These are phyloP conservation scores for Cucumis melo DNA, from an alignment of 306 rosid genomes.

Conservation along the genomic window DNA sequence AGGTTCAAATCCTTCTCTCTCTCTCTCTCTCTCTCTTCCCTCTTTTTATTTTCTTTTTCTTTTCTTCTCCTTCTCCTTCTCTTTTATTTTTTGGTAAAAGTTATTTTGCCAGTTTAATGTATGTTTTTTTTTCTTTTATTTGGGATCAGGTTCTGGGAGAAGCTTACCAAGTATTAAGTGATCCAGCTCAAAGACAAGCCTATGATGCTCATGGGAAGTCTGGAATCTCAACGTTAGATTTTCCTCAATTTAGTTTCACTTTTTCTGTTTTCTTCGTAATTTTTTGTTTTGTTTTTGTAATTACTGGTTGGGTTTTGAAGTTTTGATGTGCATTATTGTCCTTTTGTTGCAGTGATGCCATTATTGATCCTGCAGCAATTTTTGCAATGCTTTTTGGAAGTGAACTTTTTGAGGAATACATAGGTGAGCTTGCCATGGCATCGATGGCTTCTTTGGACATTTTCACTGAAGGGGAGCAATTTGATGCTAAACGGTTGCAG, in stretches of 20 bases:
- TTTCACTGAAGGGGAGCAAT: conserved; percentile 74
- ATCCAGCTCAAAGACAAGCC: conserved; percentile 78
- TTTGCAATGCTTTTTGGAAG: conserved; percentile 99
- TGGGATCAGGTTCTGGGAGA: conserved; percentile 78
- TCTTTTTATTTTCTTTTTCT: no score
- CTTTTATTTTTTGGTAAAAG: no score
- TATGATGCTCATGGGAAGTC: conserved; percentile 83
- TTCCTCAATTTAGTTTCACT: not conserved
- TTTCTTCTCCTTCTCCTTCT: no score
- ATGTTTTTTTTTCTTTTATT: not conserved
- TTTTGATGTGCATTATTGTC: conserved; percentile 3
- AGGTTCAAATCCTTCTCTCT: no score
- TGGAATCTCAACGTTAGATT: conserved; percentile 86
- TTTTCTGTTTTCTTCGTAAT: not conserved
- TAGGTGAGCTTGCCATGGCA: conserved; percentile 96
- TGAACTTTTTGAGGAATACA: conserved; percentile 96
- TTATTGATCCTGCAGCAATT: conserved; percentile 97
- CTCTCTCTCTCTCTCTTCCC: no score
- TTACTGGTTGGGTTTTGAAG: conserved; percentile 7
- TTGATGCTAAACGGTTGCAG: conserved; percentile 76
- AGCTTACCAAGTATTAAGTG: conserved; percentile 95
- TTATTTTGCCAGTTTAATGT: not conserved
- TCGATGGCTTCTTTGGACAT: conserved; percentile 94
- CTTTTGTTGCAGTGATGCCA: conserved; percentile 52
- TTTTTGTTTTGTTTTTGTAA: not conserved